phyloP scores from a whole-genome alignment of 352 stramenopile genomes.

The Pythium utonaiense region DNA sequence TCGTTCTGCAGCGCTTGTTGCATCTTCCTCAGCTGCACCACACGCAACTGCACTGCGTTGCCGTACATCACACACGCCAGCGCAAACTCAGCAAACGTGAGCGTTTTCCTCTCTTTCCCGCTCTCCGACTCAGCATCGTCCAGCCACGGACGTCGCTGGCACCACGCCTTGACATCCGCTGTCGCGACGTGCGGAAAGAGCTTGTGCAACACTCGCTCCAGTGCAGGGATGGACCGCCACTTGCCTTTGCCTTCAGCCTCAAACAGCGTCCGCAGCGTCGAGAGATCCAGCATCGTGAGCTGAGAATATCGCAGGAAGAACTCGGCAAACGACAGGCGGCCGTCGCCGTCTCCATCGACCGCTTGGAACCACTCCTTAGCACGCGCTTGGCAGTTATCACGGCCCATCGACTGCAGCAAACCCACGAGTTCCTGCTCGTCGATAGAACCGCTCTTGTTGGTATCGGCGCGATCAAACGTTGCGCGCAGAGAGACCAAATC shows the following conservation, averaged over 20 bases:
- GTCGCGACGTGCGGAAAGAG: conserved; percentile 15
- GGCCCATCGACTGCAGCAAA: conserved; percentile 19
- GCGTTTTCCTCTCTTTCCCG: conserved; percentile 6
- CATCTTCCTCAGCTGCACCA: conserved; percentile 16
- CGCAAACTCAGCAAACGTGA: conserved; percentile 57
- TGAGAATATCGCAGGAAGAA: conserved; percentile 65
- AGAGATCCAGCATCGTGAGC: conserved; percentile 33
- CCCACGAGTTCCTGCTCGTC: conserved; percentile 25
- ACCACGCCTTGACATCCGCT: conserved; percentile 17
- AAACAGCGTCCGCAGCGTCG: conserved; percentile 37
- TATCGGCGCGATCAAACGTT: conserved; percentile 42
- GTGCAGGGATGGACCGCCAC: neutral
- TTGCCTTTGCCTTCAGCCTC: conserved; percentile 2
- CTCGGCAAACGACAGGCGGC: conserved; percentile 47
- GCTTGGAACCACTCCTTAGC: conserved; percentile 37
- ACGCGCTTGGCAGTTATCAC: conserved; percentile 17
- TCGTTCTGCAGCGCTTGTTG: conserved; percentile 36
- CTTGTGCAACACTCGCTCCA: neutral
- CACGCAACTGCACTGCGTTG: conserved; percentile 23
- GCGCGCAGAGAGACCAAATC: conserved; percentile 36
- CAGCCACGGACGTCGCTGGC: conserved; percentile 3
- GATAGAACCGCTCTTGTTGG: conserved; percentile 34
- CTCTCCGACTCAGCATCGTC: neutral
- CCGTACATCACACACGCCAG: conserved; percentile 56
- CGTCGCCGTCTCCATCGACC: conserved; percentile 31